Percentiles rank a stretch among this genome's conserved stretches.
These are phyloP conservation scores for Botrytis byssoidea DNA, from an alignment of 2,329 filamentous ascomycete species.

Conservation along the genomic window DNA sequence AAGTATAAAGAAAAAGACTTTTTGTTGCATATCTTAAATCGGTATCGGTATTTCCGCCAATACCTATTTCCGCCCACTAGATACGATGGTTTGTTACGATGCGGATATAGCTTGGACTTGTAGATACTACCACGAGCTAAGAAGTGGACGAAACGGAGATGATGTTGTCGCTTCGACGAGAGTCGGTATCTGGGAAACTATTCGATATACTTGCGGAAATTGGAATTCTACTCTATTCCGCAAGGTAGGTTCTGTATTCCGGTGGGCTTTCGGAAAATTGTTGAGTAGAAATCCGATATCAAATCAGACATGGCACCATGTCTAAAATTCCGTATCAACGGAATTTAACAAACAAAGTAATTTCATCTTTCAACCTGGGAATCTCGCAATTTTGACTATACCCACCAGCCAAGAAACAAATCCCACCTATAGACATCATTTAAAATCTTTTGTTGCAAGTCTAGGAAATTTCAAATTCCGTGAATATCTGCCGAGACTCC, in stretches of 20 bases:
- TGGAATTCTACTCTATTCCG: not conserved
- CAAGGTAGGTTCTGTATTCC: not conserved
- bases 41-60: not conserved
- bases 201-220: not conserved
- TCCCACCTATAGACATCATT: not conserved
- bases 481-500: not conserved
- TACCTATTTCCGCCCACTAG: not conserved
- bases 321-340: not conserved
- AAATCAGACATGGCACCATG: not conserved
- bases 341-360: not conserved
- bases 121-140: not conserved
- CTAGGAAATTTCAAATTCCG: conserved; percentile 5
- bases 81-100: not conserved
- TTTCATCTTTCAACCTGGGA: not conserved
- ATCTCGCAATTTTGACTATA: not conserved
- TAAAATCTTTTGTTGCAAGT: not conserved
- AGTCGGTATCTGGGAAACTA: not conserved
- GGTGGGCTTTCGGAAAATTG: not conserved
- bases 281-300: not conserved
- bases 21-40: not conserved
- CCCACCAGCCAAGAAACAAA: not conserved
- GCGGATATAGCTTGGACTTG: not conserved
- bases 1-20: not conserved
- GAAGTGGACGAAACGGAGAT: not conserved
- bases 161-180: not conserved